Base-by-base conservation (phyloP, 2,329 filamentous ascomycete species). In the Verticillium dahliae region DNA sequence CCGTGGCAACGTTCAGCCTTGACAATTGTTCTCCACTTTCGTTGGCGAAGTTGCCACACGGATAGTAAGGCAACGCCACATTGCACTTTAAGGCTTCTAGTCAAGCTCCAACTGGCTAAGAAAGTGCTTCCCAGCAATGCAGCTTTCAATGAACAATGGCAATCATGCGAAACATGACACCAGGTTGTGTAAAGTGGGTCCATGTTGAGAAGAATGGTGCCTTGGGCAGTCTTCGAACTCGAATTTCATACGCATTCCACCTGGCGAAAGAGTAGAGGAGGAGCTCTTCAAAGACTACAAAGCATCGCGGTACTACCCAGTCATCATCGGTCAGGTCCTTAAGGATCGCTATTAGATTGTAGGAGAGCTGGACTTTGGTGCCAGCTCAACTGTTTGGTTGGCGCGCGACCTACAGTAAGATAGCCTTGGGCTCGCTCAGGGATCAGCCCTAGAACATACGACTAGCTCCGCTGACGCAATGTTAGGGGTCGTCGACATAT, bases 331-430 rank as follows among this genome's bases (percentile, higher is more conserved):
- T 2, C 60, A 69, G 57, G 60, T 69, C 15, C 54, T 71, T 1
- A 57, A 27, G 13, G 63, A 66, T 22, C 69, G 73, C 45, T 79
- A 79, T 60, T 69, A 66, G 6, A 69, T 80, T 52, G 68, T 74
- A 1, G 74, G 76, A 18, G 79, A 80, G 64, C 68, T 80, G 6
- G 76, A 75, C 0, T 76, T 70, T 66, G 76, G 77, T 7, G 69
- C 70, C 4, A 76, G 72, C 63, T 78, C 76, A 4, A 78, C 74
- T 1, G 71, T 78, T 55, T 80, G 74, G 75, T 66, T 78, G 60
- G 74, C 75, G 7, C 70, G 64, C 4, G 76, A 80, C 58, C 31
- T 70, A 4, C 2, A 59, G 67, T 69, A 63, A 62, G 59, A 58
- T 35, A 33, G 3, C 22, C 58, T n/a, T 18, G 15, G 13, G 22